Evolutionary conservation across 176 grass and related monocot species (phyloP).

Genomic region (Themeda triandra): DNA sequence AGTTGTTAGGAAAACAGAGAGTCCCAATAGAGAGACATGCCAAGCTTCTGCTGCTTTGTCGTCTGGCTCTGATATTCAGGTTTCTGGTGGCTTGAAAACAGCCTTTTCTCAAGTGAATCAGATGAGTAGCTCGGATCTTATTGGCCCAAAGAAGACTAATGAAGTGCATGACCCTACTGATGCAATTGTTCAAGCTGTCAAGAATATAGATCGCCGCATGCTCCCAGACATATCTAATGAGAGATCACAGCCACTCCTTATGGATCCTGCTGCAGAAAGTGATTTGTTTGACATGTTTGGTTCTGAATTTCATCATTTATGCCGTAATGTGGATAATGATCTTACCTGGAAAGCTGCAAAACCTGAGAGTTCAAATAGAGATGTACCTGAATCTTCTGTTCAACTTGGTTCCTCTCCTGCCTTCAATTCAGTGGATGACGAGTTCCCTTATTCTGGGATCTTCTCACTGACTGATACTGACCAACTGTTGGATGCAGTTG

Average conservation of each 20-base stretch:
- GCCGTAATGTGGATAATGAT: constrained; percentile 42
- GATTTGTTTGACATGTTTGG: constrained; percentile 72
- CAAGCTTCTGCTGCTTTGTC: constrained; percentile 32
- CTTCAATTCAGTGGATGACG: constrained; percentile 32
- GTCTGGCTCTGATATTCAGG: constrained; percentile 24
- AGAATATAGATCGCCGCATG: constrained; percentile 39
- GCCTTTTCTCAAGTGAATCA: constrained; percentile 29
- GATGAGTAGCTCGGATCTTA: constrained; percentile 17
- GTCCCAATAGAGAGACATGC: constrained; percentile 35
- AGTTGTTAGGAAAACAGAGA: constrained; percentile 29
- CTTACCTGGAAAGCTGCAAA: constrained; percentile 34
- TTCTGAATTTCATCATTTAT: constrained; percentile 39
- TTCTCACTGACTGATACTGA: constrained; percentile 58
- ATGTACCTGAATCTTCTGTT: constrained; percentile 39
- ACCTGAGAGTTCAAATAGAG: constrained; percentile 28
- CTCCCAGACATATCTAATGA: constrained; percentile 16
- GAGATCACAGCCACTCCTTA: constrained; percentile 14
- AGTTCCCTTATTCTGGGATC: constrained; percentile 52
- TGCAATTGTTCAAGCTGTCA: constrained; percentile 28
- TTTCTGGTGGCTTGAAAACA: constrained; percentile 41
- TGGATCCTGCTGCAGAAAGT: constrained; percentile 47
- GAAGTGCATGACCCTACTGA: constrained; percentile 34
- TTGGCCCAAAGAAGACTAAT: constrained; percentile 31
- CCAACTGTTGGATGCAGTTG: constrained; percentile 78
- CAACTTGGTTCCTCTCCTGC: constrained; percentile 33